phyloP scores from a whole-genome alignment of 768 basidiomycete genomes.

The Lanmaoa pseudosensibilis region DNA sequence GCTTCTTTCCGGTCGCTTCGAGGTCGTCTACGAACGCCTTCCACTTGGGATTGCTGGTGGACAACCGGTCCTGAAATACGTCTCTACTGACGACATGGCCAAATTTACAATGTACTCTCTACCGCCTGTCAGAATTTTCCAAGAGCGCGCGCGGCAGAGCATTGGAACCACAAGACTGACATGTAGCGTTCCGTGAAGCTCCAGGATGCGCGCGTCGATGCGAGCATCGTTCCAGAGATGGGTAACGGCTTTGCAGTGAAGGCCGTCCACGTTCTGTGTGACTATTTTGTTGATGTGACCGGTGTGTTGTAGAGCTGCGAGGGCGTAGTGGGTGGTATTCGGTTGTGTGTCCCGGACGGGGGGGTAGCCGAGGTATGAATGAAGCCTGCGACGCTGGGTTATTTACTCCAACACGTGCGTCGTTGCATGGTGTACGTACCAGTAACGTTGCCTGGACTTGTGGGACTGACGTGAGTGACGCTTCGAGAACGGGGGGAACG shows the following conservation, averaged over 20 bases:
- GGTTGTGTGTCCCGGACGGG: conserved; percentile 80
- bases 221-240: conserved; percentile 42
- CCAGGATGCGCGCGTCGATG: conserved; percentile 54
- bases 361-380: conserved; percentile 83
- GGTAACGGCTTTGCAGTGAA: conserved; percentile 78
- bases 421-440: conserved; percentile 38
- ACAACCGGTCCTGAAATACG: conserved; percentile 73
- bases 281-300: conserved; percentile 61
- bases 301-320: conserved; percentile 79
- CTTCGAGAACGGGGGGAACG: neutral
- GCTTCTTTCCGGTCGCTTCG: conserved; percentile 54
- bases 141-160: neutral
- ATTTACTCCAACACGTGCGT: neutral
- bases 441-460: conserved; percentile 75
- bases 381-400: conserved; percentile 43
- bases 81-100: conserved; percentile 69
- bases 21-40: conserved; percentile 64
- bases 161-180: conserved; percentile 39
- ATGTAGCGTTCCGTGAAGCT: conserved; percentile 88
- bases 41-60: conserved; percentile 77
- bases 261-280: conserved; percentile 93
- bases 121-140: conserved; percentile 13
- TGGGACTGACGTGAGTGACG: conserved; percentile 6
- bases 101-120: conserved; percentile 73
- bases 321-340: conserved; percentile 85